Conservation (phyloP, 176 grass and related monocot genomes). For the Avena eriantha region DNA sequence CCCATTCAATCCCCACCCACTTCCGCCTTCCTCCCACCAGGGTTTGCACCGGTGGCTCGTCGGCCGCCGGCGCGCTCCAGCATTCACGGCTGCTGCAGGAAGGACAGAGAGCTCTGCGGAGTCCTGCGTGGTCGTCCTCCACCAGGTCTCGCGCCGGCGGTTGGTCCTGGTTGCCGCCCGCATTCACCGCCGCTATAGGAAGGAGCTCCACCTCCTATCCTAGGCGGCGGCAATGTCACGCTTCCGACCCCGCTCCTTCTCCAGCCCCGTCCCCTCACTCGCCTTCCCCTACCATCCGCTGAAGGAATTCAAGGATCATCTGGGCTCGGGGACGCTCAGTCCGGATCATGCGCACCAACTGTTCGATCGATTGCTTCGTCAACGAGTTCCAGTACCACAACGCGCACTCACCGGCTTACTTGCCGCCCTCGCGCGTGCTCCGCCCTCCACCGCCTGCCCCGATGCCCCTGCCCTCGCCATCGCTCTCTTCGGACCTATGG, state of each 20-base stretch:
- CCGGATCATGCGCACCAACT: neutral
- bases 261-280: no score
- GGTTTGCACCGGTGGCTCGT: neutral
- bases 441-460: neutral
- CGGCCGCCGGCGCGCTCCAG: neutral
- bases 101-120: neutral
- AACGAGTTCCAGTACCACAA: no score
- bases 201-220: neutral
- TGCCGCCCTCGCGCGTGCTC: neutral
- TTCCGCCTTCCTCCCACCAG: neutral
- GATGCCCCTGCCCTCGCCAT: neutral
- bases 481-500: neutral
- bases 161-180: neutral
- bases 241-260: no score
- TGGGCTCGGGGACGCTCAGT: neutral
- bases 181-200: neutral
- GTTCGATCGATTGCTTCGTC: no score
- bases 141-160: neutral
- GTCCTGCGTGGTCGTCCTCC: neutral
- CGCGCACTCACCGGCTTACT: no score
- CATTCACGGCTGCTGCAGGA: neutral
- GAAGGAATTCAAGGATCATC: neutral
- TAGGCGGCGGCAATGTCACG: neutral
- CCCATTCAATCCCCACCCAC: neutral
- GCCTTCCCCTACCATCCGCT: neutral